Evolutionary conservation across 2,329 filamentous ascomycete genomes (phyloP).

Genomic region (Raffaelea albimanens): DNA sequence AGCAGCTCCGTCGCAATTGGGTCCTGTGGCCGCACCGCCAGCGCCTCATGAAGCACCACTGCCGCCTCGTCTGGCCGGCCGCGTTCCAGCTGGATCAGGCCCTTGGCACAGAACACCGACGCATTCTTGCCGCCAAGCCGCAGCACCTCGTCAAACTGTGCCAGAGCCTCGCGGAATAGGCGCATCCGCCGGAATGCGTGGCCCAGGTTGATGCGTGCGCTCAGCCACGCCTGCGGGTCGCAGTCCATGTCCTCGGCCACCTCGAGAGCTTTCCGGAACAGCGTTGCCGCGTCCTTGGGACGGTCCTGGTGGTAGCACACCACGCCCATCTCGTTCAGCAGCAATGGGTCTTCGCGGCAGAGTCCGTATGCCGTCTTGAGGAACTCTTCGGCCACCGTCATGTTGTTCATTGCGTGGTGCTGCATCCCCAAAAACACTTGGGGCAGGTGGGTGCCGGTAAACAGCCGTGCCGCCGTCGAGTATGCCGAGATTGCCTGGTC

Average conservation of each 20-base stretch:
- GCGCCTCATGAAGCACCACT: conserved; percentile 71
- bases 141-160: conserved; percentile 79
- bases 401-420: conserved; percentile 90
- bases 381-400: conserved; percentile 89
- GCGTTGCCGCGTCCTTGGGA: conserved; percentile 61
- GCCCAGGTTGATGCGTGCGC: conserved; percentile 78
- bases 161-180: conserved; percentile 60
- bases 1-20: conserved; percentile 72
- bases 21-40: conserved; percentile 71
- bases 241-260: conserved; percentile 75
- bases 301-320: conserved; percentile 90
- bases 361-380: conserved; percentile 78
- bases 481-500: conserved; percentile 98
- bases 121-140: conserved; percentile 73
- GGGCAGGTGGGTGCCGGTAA: conserved; percentile 93
- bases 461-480: conserved; percentile 85
- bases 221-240: conserved; percentile 72
- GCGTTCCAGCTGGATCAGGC: conserved; percentile 72
- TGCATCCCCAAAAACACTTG: conserved; percentile 98
- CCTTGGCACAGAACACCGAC: conserved; percentile 72
- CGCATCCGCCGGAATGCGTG: conserved; percentile 73
- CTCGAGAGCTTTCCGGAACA: conserved; percentile 69
- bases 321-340: conserved; percentile 92
- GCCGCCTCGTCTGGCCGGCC: conserved; percentile 68
- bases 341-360: conserved; percentile 75